A percentile compares a stretch with the other conserved stretches of the same genome.
These are phyloP conservation scores for Talaromyces thailandensis DNA, from an alignment of 495 filamentous ascomycete genomes.

Conservation along the genomic window DNA sequence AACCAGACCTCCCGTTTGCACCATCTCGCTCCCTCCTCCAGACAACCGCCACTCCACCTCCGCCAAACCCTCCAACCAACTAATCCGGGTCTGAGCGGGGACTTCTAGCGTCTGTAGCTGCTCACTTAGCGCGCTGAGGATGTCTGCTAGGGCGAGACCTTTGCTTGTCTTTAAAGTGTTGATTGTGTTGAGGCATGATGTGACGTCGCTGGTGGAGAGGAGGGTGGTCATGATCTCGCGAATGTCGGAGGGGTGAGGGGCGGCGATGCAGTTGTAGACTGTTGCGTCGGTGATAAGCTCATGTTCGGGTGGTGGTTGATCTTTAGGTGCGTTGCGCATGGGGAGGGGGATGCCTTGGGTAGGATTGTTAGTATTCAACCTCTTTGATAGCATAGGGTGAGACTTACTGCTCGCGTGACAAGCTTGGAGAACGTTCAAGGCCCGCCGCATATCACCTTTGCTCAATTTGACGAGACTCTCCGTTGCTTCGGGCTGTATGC, in stretches of 20 bases:
- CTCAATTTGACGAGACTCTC: slow-evolving; percentile 77
- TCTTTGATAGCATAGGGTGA: slow-evolving; percentile 14
- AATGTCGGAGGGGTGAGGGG: slow-evolving; percentile 86
- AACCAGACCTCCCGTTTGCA: slow-evolving; percentile 89
- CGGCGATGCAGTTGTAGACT: slow-evolving; percentile 96
- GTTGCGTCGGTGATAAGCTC: slow-evolving; percentile 83
- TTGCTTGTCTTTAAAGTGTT: slow-evolving; percentile 77
- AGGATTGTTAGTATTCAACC: slow-evolving; percentile 1
- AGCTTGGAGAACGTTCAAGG: slow-evolving; percentile 91
- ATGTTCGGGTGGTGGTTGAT: slow-evolving; percentile 40
- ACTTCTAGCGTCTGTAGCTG: slow-evolving; percentile 78
- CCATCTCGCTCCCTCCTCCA: slow-evolving; percentile 76
- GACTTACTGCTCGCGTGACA: slow-evolving; percentile 80
- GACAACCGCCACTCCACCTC: slow-evolving; percentile 88
- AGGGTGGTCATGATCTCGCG: slow-evolving; percentile 74
- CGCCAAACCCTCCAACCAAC: slow-evolving; percentile 85
- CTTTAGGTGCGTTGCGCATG: slow-evolving; percentile 50
- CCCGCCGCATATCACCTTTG: slow-evolving; percentile 93
- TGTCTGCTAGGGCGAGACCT: slow-evolving; percentile 90
- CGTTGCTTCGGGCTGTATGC: slow-evolving; percentile 68
- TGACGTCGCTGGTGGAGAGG: slow-evolving; percentile 74
- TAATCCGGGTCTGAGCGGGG: slow-evolving; percentile 74
- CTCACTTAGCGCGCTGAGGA: slow-evolving; percentile 75
- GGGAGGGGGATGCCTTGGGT: slow-evolving; percentile 59
- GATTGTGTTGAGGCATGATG: slow-evolving; percentile 74